Evolutionary conservation across 2,329 filamentous ascomycete genomes (phyloP), one percentile per base, ranked within the genome.

Genomic region (Dryadomyces sulphureus): DNA sequence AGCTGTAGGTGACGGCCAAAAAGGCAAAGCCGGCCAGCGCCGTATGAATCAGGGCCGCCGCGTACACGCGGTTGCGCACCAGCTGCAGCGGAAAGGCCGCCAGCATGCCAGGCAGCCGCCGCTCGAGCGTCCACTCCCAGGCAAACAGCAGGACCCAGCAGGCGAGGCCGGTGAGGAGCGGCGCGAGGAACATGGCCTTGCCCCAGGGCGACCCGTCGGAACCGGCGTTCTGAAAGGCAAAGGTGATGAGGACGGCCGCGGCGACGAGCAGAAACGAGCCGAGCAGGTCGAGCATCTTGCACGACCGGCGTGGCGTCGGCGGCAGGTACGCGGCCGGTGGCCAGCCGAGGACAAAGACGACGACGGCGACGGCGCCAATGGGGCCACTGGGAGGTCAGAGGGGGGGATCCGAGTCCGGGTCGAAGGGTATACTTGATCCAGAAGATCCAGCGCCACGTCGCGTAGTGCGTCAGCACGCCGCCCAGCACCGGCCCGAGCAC

Each of bases 401-500:
- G 16, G 21, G 11, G 34, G 17, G 8, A 42, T 8, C 4, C n/a
- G 17, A 36, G 27, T 12, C 16, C 27, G 16, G n/a, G n/a, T n/a
- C n/a, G n/a, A n/a, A n/a, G n/a, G n/a, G n/a, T n/a, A 42, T 53
- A 73, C 70, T 77, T 78, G 54, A 78, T 70, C 69, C 70, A 77
- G 56, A 77, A 78, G 2, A 76, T 62, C 67, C 70, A 75, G 49
- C 68, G 59, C 72, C 72, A 76, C 9, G 58, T 65, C 1, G 62
- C 54, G 45, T 69, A 73, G 16, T 69, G 56, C 1, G 70, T 72
- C 36, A 76, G 52, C 5, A 72, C 30, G 2, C 71, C 72, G 17
- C 72, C 72, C 16, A 75, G 54, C 1, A 75, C 59, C 0, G 72
- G 72, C 0, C 72, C 72, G 21, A 73, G 55, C 2, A 74, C 66